These are phyloP conservation scores for Penicillium sp. DNA, from an alignment of 2,329 filamentous ascomycete genomes.

Conservation along the genomic window DNA sequence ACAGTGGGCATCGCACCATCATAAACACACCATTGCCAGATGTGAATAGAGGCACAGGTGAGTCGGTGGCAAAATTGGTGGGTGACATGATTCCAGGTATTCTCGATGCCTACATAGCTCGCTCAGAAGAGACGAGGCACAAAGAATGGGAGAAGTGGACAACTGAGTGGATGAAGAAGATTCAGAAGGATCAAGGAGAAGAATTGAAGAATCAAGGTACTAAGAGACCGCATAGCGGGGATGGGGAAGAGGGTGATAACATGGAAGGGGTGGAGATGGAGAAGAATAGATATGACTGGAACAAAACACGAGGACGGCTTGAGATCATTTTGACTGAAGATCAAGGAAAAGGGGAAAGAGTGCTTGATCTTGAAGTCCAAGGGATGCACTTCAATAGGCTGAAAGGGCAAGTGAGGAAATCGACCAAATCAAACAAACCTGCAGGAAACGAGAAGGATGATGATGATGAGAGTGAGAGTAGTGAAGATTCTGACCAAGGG, in stretches of 20 bases:
- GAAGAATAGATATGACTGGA: not conserved
- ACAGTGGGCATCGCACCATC: too few species aligned
- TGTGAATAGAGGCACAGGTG: not conserved
- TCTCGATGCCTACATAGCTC: not conserved
- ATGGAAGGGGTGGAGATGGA: too few species aligned
- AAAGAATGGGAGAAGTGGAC: not conserved
- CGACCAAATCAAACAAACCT: not conserved
- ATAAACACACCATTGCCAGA: too few species aligned
- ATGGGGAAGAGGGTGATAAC: not conserved
- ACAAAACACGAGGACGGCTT: not conserved
- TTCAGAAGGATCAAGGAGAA: not conserved
- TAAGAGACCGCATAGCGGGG: too few species aligned
- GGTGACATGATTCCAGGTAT: not conserved
- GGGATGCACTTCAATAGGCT: not conserved
- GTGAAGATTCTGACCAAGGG: too few species aligned
- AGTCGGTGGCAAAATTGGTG: not conserved
- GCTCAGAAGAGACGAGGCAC: not conserved
- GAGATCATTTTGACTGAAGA: not conserved
- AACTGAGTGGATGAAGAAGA: not conserved
- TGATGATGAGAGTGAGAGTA: too few species aligned
- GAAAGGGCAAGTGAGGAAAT: not conserved
- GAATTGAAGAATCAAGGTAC: too few species aligned
- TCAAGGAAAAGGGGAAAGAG: not conserved
- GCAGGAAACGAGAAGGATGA: not conserved
- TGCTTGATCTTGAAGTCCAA: constrained; percentile 1